Base-by-base conservation (phyloP, 129 eudicot species). In the Tagetes patula region DNA sequence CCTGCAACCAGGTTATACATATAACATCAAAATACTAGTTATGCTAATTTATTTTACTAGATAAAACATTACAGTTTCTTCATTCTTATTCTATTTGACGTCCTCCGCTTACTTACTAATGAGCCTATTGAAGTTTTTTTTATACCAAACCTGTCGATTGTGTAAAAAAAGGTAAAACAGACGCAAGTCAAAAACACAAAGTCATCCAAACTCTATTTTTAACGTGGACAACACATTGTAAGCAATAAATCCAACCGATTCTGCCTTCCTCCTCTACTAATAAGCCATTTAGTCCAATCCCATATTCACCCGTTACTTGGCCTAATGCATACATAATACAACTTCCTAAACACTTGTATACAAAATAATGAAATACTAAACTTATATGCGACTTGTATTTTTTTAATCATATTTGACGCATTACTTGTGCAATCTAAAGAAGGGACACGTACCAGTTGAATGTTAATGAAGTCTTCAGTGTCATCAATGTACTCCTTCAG, bases 401-500 rank as follows among this genome's bases (percentile, higher is more conserved):
- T 20, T 20, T 20, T 8, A 30, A 7, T 56, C 38, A 56, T 7
- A 52, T 53, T 20, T 1, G 32, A 56, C 39, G n/a, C 0, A 8
- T 31, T 30, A 9, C 64, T 30, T 30, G 3, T 8, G 66, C 66
- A 4, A 36, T 13, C 43, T 61, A 40, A 50, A 49, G 13, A 56
- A 20, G 54, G 42, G 37, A 75, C 56, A 45, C 91, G 70, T 86
- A 94, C 99, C 96, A 94, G 86, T 81, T 94, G 92, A 80, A 94
- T 94, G 81, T 94, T 90, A n/a, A 94, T 90, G 82, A 90, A 90
- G 81, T 85, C 98, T 82, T 94, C 98, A 0, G 98, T 90, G 81
- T 94, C 96, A 81, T 92, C 96, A 48, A 92, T 92, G 71, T 92
- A 92, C 85, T 94, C 99, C 90, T 94, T 94, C 75, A 94, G 83